Evolutionary conservation across 2,329 filamentous ascomycete genomes (phyloP), one percentile per base, ranked within the genome.

Genomic region (Phyllosticta capitalensis): DNA sequence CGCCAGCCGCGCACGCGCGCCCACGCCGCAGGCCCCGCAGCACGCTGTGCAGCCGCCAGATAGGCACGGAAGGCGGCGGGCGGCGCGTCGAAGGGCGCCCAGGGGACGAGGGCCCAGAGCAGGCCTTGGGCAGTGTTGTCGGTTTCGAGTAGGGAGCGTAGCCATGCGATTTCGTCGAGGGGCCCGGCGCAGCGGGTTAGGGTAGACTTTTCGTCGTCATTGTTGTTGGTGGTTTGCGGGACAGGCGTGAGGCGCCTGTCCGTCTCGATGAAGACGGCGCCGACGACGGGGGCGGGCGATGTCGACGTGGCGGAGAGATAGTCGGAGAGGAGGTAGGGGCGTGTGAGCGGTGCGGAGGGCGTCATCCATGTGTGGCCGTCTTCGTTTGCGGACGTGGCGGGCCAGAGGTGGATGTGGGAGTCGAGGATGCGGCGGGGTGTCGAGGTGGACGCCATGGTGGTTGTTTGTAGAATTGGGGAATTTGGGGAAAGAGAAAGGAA

Each of bases 331-430:
- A 86, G 86, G 71, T 85, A 83, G 64, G 85, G 83, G 55, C 80
- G 80, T 55, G 82, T 79, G 55, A 95, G 78, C 4, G 83, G 79
- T 67, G 80, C 74, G 53, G 78, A 75, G 5, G 83, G 75, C 3
- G 72, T 80, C 75, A 83, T 83, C 91, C 90, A 96, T 61, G 82
- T 76, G 63, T 95, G 82, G 48, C 82, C 81, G 58, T 79, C 69
- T 56, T 88, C 69, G 67, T 92, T 72, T 1, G 71, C 70, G 53
- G 76, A 88, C 57, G 82, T 81, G 52, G 78, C 73, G 52, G 90
- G 88, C 78, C 85, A 96, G 68, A 96, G 84, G 76, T 96, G 92
- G 74, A 96, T 87, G 78, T 96, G 92, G 48, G 90, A 87, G 78
- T 96, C 92, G 73, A 96, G 84, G 69, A 95, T 54, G 50, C 59